phyloP scores from a whole-genome alignment of 116 monocot genomes.

The Papilionanthe hybrid region DNA sequence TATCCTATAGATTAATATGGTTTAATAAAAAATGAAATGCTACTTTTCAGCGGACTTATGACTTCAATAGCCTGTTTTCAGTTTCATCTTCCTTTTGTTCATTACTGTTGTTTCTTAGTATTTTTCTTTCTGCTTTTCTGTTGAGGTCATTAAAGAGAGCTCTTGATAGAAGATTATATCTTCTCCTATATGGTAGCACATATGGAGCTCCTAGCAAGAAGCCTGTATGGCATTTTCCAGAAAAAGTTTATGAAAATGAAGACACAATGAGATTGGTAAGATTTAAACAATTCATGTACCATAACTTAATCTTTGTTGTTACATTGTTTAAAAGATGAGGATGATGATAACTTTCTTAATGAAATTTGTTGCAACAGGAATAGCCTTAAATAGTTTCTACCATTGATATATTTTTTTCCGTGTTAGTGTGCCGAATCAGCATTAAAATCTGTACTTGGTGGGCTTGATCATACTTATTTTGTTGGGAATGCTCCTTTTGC shows the following conservation, averaged over 20 bases:
- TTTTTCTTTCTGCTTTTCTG: constrained; percentile 11
- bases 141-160: constrained; percentile 82
- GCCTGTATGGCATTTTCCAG: constrained; percentile 92
- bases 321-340: neutral
- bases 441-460: constrained; percentile 74
- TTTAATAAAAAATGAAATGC: neutral
- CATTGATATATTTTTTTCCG: neutral
- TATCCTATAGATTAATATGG: neutral
- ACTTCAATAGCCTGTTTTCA: neutral
- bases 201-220: constrained; percentile 55
- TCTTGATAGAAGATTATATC: constrained; percentile 91
- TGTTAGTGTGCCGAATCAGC: constrained; percentile 88
- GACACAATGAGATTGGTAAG: constrained; percentile 69
- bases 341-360: neutral
- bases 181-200: constrained; percentile 77
- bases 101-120: constrained; percentile 8
- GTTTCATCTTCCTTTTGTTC: neutral
- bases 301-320: neutral
- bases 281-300: neutral
- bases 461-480: constrained; percentile 70
- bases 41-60: neutral
- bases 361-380: neutral
- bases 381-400: neutral
- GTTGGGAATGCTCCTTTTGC: constrained; percentile 94
- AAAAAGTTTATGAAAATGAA: constrained; percentile 92